Conservation (phyloP, 1,139 yeast species). For the Geotrichum aggregatum region DNA sequence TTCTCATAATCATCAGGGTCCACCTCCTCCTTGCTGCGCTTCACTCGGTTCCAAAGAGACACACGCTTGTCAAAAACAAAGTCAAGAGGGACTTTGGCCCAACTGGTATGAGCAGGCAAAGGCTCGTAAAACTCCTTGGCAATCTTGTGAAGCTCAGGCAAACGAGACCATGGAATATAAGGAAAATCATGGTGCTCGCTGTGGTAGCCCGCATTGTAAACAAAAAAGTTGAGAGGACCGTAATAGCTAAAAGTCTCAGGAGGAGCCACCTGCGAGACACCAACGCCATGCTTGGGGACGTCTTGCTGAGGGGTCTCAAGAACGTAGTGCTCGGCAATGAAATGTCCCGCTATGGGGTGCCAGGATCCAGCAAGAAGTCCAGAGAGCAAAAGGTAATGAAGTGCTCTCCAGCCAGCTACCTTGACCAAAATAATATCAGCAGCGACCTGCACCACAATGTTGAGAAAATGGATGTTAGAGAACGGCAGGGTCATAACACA, state of each 20-base stretch:
- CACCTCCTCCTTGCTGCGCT: constrained; percentile 42
- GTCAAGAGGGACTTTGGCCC: constrained; percentile 73
- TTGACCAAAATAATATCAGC: constrained; percentile 57
- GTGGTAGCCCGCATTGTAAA: constrained; percentile 93
- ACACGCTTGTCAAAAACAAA: constrained; percentile 67
- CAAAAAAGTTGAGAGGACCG: constrained; percentile 68
- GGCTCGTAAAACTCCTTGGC: constrained; percentile 82
- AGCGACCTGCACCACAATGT: constrained; percentile 56
- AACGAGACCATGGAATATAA: constrained; percentile 81
- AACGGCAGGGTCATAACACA: constrained; percentile 71
- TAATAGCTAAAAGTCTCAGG: constrained; percentile 91
- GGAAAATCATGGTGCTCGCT: constrained; percentile 96
- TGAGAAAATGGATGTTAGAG: constrained; percentile 68
- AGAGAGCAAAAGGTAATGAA: constrained; percentile 65
- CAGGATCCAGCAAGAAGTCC: constrained; percentile 86
- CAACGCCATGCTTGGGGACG: constrained; percentile 20
- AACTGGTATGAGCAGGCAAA: constrained; percentile 69
- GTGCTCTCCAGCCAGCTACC: constrained; percentile 60
- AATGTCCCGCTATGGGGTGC: constrained; percentile 94
- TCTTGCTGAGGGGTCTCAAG: constrained; percentile 39
- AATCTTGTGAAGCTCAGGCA: constrained; percentile 59
- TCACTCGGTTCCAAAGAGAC: constrained; percentile 74
- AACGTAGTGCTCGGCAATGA: constrained; percentile 89
- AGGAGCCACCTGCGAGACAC: constrained; percentile 29
- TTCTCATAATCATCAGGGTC: constrained; percentile 24